These are phyloP conservation scores for Pichia sp. DNA, from an alignment of 1,139 yeast genomes.

Conservation along the genomic window DNA sequence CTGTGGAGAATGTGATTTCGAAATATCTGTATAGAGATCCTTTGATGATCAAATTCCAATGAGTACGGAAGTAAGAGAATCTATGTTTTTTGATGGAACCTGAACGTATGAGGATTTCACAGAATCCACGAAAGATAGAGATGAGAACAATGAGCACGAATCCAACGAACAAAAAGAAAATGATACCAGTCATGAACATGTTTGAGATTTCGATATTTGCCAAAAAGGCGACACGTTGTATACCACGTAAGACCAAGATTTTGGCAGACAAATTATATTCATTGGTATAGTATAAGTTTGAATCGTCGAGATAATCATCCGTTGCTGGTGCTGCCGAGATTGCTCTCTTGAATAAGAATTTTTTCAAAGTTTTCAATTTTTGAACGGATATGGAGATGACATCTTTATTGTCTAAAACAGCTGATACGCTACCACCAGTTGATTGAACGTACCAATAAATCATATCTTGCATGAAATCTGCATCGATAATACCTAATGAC, in stretches of 20 bases:
- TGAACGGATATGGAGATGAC: conserved; percentile 76
- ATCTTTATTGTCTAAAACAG: conserved; percentile 50
- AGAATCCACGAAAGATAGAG: conserved; percentile 62
- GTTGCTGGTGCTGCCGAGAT: conserved; percentile 25
- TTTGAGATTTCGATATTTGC: conserved; percentile 83
- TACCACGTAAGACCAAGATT: conserved; percentile 79
- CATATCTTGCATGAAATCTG: conserved; percentile 75
- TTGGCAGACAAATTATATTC: conserved; percentile 58
- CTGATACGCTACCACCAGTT: conserved; percentile 88
- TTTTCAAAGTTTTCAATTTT: conserved; percentile 31
- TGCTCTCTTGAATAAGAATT: conserved; percentile 24
- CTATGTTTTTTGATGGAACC: conserved; percentile 56
- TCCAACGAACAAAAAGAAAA: conserved; percentile 73
- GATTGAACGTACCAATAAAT: conserved; percentile 94
- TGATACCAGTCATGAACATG: conserved; percentile 79
- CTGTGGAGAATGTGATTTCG: conserved; percentile 78
- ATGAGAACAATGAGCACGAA: conserved; percentile 62
- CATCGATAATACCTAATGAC: conserved; percentile 87
- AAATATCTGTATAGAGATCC: conserved; percentile 84
- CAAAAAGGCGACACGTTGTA: conserved; percentile 81
- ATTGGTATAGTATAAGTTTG: conserved; percentile 58
- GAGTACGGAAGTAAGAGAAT: conserved; percentile 70
- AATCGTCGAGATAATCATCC: conserved; percentile 42
- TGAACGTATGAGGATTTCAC: conserved; percentile 62
- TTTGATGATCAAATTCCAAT: conserved; percentile 75